These are phyloP conservation scores for Tylopilus cervinicoccineus DNA, from an alignment of 768 basidiomycete species.

Conservation along the genomic window DNA sequence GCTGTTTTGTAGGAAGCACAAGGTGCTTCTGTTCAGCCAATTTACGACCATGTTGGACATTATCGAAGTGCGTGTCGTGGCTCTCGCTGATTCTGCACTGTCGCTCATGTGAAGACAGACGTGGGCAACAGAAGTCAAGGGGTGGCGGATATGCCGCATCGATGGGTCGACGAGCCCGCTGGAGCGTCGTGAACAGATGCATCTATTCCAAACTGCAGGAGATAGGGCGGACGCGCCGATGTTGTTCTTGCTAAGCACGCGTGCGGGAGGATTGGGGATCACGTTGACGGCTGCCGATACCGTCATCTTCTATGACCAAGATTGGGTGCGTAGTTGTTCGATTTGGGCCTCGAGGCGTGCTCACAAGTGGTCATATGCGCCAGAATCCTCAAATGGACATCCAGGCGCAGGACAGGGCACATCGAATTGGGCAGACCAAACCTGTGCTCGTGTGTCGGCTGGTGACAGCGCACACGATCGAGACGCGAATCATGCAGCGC, in stretches of 20 bases:
- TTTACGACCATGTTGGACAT: slow-evolving; percentile 97
- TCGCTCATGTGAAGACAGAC: slow-evolving; percentile 5
- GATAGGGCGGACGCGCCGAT: slow-evolving; percentile 58
- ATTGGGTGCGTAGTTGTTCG: slow-evolving; percentile 16
- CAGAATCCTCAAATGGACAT: slow-evolving; percentile 96
- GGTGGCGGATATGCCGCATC: slow-evolving; percentile 83
- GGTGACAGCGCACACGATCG: slow-evolving; percentile 83
- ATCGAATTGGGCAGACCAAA: slow-evolving; percentile 91
- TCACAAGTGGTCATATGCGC: slow-evolving; percentile 4
- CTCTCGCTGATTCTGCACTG: neutral
- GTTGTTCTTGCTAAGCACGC: slow-evolving; percentile 86
- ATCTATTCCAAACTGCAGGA: slow-evolving; percentile 73
- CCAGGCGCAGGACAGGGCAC: slow-evolving; percentile 93
- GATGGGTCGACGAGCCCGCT: slow-evolving; percentile 84
- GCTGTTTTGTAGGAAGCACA: slow-evolving; percentile 76
- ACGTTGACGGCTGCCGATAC: slow-evolving; percentile 74
- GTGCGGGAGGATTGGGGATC: slow-evolving; percentile 95
- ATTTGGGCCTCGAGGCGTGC: neutral
- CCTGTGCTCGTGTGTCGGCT: slow-evolving; percentile 90
- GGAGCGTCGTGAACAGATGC: slow-evolving; percentile 82
- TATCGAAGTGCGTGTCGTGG: slow-evolving; percentile 62
- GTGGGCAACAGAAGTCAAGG: slow-evolving; percentile 87
- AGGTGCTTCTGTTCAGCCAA: slow-evolving; percentile 86
- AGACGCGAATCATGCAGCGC: slow-evolving; percentile 88
- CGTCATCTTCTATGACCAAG: slow-evolving; percentile 24